phyloP scores from a whole-genome alignment of 2,329 filamentous ascomycete species.

The Cladosporium sp. region DNA sequence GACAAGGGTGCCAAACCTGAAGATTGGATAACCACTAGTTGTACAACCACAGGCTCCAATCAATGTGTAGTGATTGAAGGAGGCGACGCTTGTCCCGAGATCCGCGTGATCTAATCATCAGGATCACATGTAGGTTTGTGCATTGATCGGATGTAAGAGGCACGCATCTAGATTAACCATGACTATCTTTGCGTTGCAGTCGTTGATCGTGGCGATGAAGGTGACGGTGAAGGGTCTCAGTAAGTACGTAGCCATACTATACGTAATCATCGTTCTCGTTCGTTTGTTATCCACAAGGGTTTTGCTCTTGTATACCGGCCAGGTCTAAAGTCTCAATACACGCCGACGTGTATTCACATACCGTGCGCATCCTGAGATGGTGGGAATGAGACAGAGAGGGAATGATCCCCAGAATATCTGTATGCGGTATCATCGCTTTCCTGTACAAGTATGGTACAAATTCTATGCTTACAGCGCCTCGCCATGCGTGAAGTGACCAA shows the following conservation, averaged over 20 bases:
- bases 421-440: constrained; percentile 1
- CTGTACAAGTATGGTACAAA: constrained; percentile 11
- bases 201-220: background rate
- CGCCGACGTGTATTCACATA: background rate
- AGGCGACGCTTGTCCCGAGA: background rate
- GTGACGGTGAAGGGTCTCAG: too few species aligned
- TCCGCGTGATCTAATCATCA: background rate
- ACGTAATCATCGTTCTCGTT: too few species aligned
- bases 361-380: background rate
- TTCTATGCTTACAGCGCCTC: constrained; percentile 13
- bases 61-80: background rate
- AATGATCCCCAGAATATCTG: background rate
- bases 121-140: too few species aligned
- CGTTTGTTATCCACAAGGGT: too few species aligned
- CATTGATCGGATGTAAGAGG: too few species aligned
- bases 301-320: too few species aligned
- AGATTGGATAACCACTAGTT: background rate
- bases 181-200: background rate
- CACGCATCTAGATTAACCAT: background rate
- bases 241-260: too few species aligned
- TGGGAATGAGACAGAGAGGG: background rate
- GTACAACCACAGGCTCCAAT: background rate
- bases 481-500: constrained; percentile 9
- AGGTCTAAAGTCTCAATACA: too few species aligned
- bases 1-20: background rate